These are phyloP conservation scores for Rhodosporidiobolus odoratus DNA, from an alignment of 768 basidiomycete species.

Conservation along the genomic window DNA sequence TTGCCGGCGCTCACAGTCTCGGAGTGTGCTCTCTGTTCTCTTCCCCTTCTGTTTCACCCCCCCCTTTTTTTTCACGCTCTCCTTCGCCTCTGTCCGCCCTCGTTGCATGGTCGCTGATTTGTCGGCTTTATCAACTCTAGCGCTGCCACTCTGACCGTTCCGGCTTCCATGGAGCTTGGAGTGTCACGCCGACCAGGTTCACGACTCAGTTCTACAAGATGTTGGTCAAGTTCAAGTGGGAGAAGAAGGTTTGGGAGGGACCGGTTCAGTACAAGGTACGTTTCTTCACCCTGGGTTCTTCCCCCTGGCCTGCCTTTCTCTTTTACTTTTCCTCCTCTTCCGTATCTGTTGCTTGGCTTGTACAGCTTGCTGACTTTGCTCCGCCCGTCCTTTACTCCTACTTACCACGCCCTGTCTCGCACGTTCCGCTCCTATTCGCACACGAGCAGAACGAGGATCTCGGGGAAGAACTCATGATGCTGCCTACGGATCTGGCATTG, in stretches of 20 bases:
- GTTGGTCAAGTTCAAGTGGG: conserved; percentile 35
- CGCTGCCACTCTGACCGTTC: conserved; percentile 79
- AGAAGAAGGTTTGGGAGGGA: conserved; percentile 34
- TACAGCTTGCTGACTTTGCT: background rate
- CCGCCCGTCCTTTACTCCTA: background rate
- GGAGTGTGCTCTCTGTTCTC: conserved; percentile 53
- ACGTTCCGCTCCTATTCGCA: background rate
- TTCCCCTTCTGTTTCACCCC: background rate
- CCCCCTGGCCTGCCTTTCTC: background rate
- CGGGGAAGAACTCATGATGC: conserved; percentile 38
- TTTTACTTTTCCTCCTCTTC: background rate
- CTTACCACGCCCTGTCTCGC: background rate
- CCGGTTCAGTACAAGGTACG: conserved; percentile 26
- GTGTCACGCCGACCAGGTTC: conserved; percentile 35
- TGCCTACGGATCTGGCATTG: conserved; percentile 31
- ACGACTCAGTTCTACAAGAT: conserved; percentile 36
- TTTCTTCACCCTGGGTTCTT: background rate
- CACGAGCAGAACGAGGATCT: conserved; percentile 27
- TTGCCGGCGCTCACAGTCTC: conserved; percentile 87
- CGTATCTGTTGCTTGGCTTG: background rate
- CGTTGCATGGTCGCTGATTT: no score
- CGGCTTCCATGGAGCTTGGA: conserved; percentile 80
- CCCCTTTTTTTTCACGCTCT: background rate
- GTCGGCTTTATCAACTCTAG: no score
- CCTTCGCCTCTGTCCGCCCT: background rate